phyloP scores from a whole-genome alignment of 176 grass and related monocot genomes.

The Guadua angustifolia region DNA sequence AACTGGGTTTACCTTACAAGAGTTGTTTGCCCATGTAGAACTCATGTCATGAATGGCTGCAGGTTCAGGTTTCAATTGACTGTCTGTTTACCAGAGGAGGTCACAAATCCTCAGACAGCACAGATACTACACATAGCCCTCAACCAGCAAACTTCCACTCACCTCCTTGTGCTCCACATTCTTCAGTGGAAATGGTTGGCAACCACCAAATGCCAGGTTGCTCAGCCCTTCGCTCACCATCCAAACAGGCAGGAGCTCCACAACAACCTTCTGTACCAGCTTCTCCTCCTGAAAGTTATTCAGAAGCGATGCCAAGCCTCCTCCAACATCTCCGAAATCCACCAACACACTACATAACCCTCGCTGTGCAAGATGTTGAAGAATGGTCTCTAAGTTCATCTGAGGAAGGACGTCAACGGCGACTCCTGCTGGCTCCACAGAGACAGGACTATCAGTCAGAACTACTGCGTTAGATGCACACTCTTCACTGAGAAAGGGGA shows the following conservation, averaged over 20 bases:
- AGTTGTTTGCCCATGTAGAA: too few relatives aligned
- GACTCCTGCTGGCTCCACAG: constrained; percentile 53
- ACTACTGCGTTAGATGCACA: constrained; percentile 52
- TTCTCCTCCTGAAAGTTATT: constrained; percentile 58
- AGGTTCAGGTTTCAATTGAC: too few relatives aligned
- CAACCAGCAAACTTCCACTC: constrained; percentile 58
- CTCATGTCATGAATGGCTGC: too few relatives aligned
- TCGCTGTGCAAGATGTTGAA: constrained; percentile 49
- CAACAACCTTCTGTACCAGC: constrained; percentile 78
- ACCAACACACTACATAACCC: constrained; percentile 75
- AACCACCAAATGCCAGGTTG: constrained; percentile 50
- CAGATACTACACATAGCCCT: constrained; percentile 58
- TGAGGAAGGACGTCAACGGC: constrained; percentile 52
- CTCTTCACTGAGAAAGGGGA: constrained; percentile 57
- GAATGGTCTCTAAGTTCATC: constrained; percentile 60
- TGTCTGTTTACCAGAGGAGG: too few relatives aligned
- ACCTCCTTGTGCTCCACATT: constrained; percentile 53
- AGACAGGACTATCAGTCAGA: constrained; percentile 54
- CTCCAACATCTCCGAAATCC: constrained; percentile 61
- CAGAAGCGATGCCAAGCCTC: constrained; percentile 50
- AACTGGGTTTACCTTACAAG: too few relatives aligned
- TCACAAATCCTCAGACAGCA: too few relatives aligned
- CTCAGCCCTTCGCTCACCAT: constrained; percentile 27
- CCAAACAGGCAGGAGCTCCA: constrained; percentile 72
- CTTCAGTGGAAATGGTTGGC: constrained; percentile 56